Evolutionary conservation across 768 basidiomycete genomes (phyloP), one percentile per base, ranked within the genome.

Genomic region (Lentinus brumalis): DNA sequence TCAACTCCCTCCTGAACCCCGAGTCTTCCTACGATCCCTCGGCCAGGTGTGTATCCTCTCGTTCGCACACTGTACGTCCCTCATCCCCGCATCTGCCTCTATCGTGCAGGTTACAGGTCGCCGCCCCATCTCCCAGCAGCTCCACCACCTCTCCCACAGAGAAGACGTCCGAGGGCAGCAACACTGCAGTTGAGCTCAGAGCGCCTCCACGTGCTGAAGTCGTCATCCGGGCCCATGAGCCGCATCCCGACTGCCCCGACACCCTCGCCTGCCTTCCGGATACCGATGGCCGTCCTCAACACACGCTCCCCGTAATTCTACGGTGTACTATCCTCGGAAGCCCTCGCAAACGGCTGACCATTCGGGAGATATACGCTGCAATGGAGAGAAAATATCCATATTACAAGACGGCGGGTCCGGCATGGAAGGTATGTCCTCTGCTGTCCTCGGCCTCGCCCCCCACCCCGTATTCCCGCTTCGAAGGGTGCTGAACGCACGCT

Each of bases 361-460:
- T 93, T 67, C 81, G 91, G 50, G 91, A 92, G 68, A 92, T 93
- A 59, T 93, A 93, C 67, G 88, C 88, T 10, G 87, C 89, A 16
- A 93, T 93, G 89, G 91, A 93, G 76, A 81, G 82, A 35, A 93
- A 93, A 74, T 93, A 92, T 69, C 82, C 84, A 10, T 93, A 90
- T 68, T 93, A 91, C 74, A 86, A 81, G 72, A 87, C 85, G 15
- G 89, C 91, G 41, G 91, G 91, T 38, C 82, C 86, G 31, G 91
- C 91, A 12, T 93, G 91, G 91, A 93, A 93, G 84, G 91, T 91
- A 69, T 58, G 75, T 56, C 41, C 55, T 56, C 61, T 35, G 40
- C 18, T 50, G 53, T 49, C 55, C 52, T 49, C 42, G 32, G 26
- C 15, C 18, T 21, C 21, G 30, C 39, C 61, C 56, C 61, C 57